A percentile compares a stretch with the other conserved stretches of the same genome.
phyloP scores from a whole-genome alignment of 352 stramenopile genomes.

The Phytophthora agathidicida region DNA sequence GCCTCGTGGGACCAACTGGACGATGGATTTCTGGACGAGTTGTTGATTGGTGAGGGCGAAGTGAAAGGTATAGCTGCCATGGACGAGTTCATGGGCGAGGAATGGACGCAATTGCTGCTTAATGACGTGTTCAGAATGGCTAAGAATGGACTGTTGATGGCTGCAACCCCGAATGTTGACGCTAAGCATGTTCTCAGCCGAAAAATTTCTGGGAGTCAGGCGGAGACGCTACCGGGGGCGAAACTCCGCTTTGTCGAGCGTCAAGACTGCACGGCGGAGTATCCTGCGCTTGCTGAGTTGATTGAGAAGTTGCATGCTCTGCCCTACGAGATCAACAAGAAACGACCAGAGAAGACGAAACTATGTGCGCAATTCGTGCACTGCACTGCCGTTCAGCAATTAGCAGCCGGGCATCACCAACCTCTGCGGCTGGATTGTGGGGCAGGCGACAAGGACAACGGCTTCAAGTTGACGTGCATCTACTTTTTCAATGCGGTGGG shows the following conservation, averaged over 20 bases:
- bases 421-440: slow-evolving; percentile 73
- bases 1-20: slow-evolving; percentile 72
- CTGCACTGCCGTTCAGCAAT: slow-evolving; percentile 58
- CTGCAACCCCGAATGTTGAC: slow-evolving; percentile 30
- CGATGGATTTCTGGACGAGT: slow-evolving; percentile 50
- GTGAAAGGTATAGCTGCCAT: slow-evolving; percentile 52
- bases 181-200: slow-evolving; percentile 22
- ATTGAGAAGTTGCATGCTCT: slow-evolving; percentile 78
- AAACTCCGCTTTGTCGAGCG: slow-evolving; percentile 71
- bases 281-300: slow-evolving; percentile 75
- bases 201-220: slow-evolving; percentile 8
- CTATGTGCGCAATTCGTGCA: slow-evolving; percentile 78
- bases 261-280: slow-evolving; percentile 58
- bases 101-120: slow-evolving; percentile 69
- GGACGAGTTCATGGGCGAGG: slow-evolving; percentile 82
- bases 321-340: slow-evolving; percentile 85
- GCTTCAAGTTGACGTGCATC: slow-evolving; percentile 77
- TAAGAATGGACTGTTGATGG: slow-evolving; percentile 56
- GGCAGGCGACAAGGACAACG: slow-evolving; percentile 71
- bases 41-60: slow-evolving; percentile 17
- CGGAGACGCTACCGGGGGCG: slow-evolving; percentile 13
- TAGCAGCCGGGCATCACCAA: slow-evolving; percentile 52
- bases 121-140: slow-evolving; percentile 74
- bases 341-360: slow-evolving; percentile 40
- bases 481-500: slow-evolving; percentile 63